Evolutionary conservation across 768 basidiomycete species (phyloP).

Genomic region (Mycena haematopus): DNA sequence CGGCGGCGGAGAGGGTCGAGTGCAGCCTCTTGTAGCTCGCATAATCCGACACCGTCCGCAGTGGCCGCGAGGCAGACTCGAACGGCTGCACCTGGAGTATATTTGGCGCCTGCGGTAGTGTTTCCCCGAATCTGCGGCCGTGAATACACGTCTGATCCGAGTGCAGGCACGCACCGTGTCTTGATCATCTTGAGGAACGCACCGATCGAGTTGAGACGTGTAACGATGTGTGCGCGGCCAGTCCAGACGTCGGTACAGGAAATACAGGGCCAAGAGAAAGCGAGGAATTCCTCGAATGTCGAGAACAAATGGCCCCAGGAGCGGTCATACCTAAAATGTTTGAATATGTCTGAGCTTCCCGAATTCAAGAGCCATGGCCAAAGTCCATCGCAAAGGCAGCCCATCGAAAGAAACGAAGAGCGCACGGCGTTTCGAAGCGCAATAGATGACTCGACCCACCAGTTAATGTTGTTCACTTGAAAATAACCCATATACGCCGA

Average conservation of each 20-base stretch:
- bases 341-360: background rate
- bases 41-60: slow-evolving; percentile 74
- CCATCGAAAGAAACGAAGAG: too few species aligned
- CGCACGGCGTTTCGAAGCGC: too few species aligned
- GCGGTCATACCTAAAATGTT: slow-evolving; percentile 68
- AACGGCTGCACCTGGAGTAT: slow-evolving; percentile 73
- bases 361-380: background rate
- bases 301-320: slow-evolving; percentile 83
- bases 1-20: slow-evolving; percentile 72
- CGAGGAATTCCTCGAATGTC: slow-evolving; percentile 79
- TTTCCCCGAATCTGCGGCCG: slow-evolving; percentile 71
- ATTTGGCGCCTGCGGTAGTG: slow-evolving; percentile 73
- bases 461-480: too few species aligned
- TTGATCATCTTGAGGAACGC: slow-evolving; percentile 88
- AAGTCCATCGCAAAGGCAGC: background rate
- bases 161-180: slow-evolving; percentile 56
- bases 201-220: slow-evolving; percentile 70
- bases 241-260: slow-evolving; percentile 77
- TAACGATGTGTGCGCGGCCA: slow-evolving; percentile 79
- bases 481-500: too few species aligned
- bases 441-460: too few species aligned
- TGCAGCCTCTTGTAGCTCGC: slow-evolving; percentile 72
- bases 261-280: slow-evolving; percentile 85
- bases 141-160: background rate
- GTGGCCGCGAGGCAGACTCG: slow-evolving; percentile 69